Evolutionary conservation across 2,329 filamentous ascomycete species (phyloP), one percentile per base, ranked within the genome.

Genomic region (Coniochaeta prunicola): DNA sequence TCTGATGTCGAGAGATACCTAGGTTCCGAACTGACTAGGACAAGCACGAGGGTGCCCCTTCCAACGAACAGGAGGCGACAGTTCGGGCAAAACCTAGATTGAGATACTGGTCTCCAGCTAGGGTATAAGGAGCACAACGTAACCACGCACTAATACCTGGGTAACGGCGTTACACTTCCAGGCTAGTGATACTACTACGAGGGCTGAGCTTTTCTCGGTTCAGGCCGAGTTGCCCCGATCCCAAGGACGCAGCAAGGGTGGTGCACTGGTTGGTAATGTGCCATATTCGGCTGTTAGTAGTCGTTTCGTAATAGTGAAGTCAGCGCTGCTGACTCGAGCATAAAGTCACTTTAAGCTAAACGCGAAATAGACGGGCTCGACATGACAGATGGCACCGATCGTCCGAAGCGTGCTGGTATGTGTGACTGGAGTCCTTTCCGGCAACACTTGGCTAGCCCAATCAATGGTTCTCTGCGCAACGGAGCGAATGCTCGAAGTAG

Each of bases 141-240:
- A 45, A 45, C 40, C 19, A 45, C 19, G 5, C 40, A 21, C 8
- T 24, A 21, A 2, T 2, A 30, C 24, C 4, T 21, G 21, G 4
- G 45, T 30, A 21, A 17, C 24, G 13, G 30, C 12, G 21, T 50
- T 28, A 28, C 21, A 5, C 45, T 28, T 8, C n/a, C 9, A 28
- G 24, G 8, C 12, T 5, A 28, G 4, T 26, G 42, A 48, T 50
- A 15, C 40, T n/a, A 28, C 24, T 15, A 17, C 45, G 10, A 50
- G 24, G n/a, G 10, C 17, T 30, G 21, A 30, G 45, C 24, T 13
- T 50, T 81, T 59, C 24, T 50, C 45, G 45, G 45, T 13, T 50
- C 24, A 50, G 21, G 13, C 45, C 45, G 45, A 30, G 15, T 30
- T 30, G 10, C 12, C 45, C 4, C 24, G n/a, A 6, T 30, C 13